phyloP scores from a whole-genome alignment of 192 early-diverging fungal species.

The Entomortierella chlamydospora region DNA sequence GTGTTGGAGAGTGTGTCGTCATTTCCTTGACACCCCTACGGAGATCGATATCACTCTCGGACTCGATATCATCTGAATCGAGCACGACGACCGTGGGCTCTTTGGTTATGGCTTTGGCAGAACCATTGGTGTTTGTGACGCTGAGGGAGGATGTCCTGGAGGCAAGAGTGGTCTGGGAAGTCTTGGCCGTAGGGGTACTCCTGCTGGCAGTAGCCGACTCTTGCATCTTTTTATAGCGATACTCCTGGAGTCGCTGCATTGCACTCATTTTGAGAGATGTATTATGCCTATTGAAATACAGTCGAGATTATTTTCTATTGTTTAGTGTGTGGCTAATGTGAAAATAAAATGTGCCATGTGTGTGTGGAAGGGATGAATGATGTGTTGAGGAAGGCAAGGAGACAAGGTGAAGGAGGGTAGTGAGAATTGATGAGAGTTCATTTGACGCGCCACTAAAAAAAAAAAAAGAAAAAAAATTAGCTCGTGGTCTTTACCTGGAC shows the following conservation, averaged over 20 bases:
- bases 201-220: neutral
- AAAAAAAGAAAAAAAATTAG: neutral
- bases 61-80: conserved; percentile 7
- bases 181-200: neutral
- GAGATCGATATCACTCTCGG: conserved; percentile 27
- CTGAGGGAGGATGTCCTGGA: neutral
- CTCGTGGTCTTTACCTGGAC: neutral
- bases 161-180: neutral
- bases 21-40: conserved; percentile 25
- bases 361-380: neutral
- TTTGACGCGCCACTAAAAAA: conserved; percentile 1
- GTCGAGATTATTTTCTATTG: too few relatives aligned
- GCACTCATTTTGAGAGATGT: conserved; percentile 28
- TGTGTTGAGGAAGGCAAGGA: neutral
- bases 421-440: neutral
- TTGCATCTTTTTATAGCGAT: conserved; percentile 40
- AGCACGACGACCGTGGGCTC: neutral
- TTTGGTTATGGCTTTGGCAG: neutral
- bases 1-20: conserved; percentile 20
- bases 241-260: conserved; percentile 34
- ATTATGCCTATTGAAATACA: neutral
- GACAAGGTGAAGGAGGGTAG: neutral
- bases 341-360: neutral
- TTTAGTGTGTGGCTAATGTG: too few relatives aligned
- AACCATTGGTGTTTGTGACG: neutral